Base-by-base conservation (phyloP, 305 asterid species). In the Fraxinus latifolia region DNA sequence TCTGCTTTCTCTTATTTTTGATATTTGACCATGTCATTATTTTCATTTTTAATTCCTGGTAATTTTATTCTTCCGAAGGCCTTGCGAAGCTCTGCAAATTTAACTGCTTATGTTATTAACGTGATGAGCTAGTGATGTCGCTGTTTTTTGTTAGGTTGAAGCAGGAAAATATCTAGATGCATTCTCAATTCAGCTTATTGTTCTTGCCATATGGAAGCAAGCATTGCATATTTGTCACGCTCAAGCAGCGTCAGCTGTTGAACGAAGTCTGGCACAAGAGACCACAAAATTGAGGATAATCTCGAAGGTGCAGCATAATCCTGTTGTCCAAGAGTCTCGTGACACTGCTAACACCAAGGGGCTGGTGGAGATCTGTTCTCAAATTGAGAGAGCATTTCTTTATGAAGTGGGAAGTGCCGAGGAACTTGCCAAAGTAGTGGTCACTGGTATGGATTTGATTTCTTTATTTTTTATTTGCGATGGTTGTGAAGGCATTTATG, bases 141-240 rank as follows among this genome's bases (percentile, higher is more conserved):
- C 84, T 82, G 50, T 72, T 79, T 71, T 42, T 84, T 75, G 72
- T 21, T 72, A 93, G 97, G 82, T 88, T 77, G 91, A 87, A 81
- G 92, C 89, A 79, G 90, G 89, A 84, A 90, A 80, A 73, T 90
- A 90, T 55, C 85, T 94, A 80, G 96, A 92, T 85, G 97, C 97
- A 85, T 92, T 94, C 80, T 92, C 97, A 33, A 76, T 91, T 82
- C 97, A 91, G 88, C 96, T 94, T 74, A 97, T 93, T 72, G 86
- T 87, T 90, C 97, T 94, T 86, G 97, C 98, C 82, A 89, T 90
- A 83, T 92, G 97, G 98, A 94, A 94, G 90, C 94, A 94, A 87
- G 97, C 95, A 42, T 79, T 94, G 84, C 87, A 91, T 80, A 89
- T 94, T 39, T 93, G 96, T 84, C 97, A 89, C 82, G 86, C 95